phyloP scores from a whole-genome alignment of 805 yeast genomes.

The Myxozyma sirexii region DNA sequence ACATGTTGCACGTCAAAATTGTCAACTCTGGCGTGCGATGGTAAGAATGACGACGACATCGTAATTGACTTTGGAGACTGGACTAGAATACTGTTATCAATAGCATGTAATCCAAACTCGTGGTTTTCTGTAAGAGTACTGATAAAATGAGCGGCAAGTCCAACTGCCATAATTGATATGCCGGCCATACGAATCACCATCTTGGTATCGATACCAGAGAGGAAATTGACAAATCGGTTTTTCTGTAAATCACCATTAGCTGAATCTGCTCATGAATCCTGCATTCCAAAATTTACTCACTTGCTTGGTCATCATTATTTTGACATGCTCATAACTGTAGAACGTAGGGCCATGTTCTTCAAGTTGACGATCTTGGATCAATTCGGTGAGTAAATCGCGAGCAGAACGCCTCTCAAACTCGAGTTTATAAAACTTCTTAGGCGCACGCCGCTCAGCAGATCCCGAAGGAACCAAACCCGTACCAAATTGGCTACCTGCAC shows the following conservation, averaged over 20 bases:
- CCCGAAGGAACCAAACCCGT: not conserved
- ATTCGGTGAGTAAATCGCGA: not conserved
- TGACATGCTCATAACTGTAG: not conserved
- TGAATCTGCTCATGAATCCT: too few relatives aligned
- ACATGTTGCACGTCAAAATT: conserved; percentile 8
- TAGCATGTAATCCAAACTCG: conserved; percentile 4
- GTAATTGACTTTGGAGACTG: not conserved
- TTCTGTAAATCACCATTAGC: not conserved
- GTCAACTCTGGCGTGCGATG: not conserved
- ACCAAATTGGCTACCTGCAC: not conserved
- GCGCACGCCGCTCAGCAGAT: not conserved
- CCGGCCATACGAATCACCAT: not conserved
- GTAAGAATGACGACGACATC: not conserved
- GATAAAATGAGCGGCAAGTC: not conserved
- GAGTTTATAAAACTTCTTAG: not conserved
- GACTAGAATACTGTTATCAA: conserved; percentile 8
- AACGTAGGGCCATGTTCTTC: not conserved
- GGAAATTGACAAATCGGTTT: not conserved
- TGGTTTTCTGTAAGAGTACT: not conserved
- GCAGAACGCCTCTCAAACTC: not conserved
- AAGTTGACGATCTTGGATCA: not conserved
- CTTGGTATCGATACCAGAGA: not conserved
- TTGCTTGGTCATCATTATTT: not conserved
- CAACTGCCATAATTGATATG: not conserved
- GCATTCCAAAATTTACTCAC: not conserved